These are phyloP conservation scores for Pseudopyrenochaeta lycopersici DNA, from an alignment of 2,329 filamentous ascomycete genomes.

Conservation along the genomic window DNA sequence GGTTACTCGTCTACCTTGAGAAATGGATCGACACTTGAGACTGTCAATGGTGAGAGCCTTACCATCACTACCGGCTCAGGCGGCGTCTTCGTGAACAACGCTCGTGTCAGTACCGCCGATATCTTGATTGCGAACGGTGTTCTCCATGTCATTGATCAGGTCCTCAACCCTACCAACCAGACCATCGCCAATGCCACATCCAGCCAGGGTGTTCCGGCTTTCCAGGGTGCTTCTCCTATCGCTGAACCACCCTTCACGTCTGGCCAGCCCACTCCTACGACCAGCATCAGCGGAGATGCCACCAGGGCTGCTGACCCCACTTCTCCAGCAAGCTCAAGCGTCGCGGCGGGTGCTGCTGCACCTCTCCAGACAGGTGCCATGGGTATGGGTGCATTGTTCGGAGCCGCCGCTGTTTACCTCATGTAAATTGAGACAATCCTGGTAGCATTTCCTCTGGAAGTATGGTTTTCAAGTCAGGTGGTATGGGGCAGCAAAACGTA, in stretches of 20 bases:
- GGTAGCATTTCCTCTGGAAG: too few relatives aligned
- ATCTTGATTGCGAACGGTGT: constrained; percentile 57
- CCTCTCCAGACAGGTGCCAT: constrained; percentile 52
- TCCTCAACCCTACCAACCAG: constrained; percentile 64
- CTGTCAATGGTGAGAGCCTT: constrained; percentile 49
- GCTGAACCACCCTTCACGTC: constrained; percentile 64
- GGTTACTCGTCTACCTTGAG: constrained; percentile 60
- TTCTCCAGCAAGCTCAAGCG: constrained; percentile 24
- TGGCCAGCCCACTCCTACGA: constrained; percentile 59
- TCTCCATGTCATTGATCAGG: constrained; percentile 64
- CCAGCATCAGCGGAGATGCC: constrained; percentile 47
- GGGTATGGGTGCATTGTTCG: constrained; percentile 59
- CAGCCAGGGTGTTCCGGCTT: constrained; percentile 62
- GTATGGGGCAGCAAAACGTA: too few relatives aligned
- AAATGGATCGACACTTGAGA: constrained; percentile 51
- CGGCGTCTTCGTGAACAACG: constrained; percentile 55
- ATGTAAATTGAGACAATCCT: constrained; percentile 16
- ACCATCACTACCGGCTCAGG: constrained; percentile 51
- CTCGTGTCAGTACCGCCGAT: constrained; percentile 53
- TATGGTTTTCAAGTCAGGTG: too few relatives aligned
- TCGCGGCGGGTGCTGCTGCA: constrained; percentile 28
- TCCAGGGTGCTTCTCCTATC: constrained; percentile 59
- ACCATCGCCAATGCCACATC: constrained; percentile 55
- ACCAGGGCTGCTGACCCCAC: constrained; percentile 31
- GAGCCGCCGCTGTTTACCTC: constrained; percentile 51